These are phyloP conservation scores for Marasmius tenuissimus DNA, from an alignment of 1,284 basidiomycete species.

Conservation along the genomic window DNA sequence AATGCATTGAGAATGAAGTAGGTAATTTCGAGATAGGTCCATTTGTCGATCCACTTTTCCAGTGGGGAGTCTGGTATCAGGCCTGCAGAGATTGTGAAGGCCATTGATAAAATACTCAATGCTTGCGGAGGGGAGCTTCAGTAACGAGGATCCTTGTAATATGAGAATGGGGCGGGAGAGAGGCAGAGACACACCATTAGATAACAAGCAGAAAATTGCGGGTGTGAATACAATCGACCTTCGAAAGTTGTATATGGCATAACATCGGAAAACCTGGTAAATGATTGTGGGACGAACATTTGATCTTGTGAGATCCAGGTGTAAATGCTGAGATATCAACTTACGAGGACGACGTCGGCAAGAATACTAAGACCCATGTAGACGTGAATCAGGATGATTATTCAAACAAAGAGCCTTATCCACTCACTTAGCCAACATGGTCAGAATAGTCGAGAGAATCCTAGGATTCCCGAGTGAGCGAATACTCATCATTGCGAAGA, in stretches of 20 bases:
- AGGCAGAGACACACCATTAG: not conserved
- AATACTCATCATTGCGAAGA: not conserved
- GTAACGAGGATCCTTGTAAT: too few relatives aligned
- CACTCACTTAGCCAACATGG: not conserved
- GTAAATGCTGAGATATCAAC: not conserved
- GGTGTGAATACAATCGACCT: not conserved
- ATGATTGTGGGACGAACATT: too few relatives aligned
- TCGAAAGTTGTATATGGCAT: not conserved
- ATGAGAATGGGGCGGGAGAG: too few relatives aligned
- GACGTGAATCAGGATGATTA: too few relatives aligned
- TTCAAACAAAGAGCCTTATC: too few relatives aligned
- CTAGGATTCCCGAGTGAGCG: not conserved
- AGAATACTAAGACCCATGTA: too few relatives aligned
- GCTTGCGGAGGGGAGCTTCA: too few relatives aligned
- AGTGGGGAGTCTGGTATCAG: not conserved
- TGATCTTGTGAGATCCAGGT: too few relatives aligned
- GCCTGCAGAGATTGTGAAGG: not conserved
- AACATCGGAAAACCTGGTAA: not conserved
- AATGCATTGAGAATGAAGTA: not conserved
- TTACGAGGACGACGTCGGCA: not conserved
- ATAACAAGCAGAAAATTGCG: not conserved
- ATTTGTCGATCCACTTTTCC: not conserved
- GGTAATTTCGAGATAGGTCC: not conserved
- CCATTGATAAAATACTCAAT: not conserved
- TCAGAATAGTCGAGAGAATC: not conserved